Conservation (phyloP, 208 protist genomes). For the Jaenimonas drosophilae region DNA sequence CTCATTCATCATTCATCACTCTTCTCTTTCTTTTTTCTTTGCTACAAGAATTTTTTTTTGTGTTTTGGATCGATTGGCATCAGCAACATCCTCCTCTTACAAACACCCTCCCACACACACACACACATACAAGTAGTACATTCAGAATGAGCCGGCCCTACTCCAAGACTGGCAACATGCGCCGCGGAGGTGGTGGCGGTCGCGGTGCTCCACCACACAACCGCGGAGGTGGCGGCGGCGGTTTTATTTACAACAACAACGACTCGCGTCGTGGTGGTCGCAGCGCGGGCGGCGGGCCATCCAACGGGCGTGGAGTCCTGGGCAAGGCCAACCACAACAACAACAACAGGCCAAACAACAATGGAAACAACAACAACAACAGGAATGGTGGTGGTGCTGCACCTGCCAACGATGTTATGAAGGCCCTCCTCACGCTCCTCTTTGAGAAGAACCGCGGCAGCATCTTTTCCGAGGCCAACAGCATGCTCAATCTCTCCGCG, state of each 20-base stretch:
- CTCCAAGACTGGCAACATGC: too few species aligned
- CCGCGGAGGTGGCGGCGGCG: conserved; percentile 1
- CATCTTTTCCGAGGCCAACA: conserved; percentile 35
- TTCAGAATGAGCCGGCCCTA: neutral
- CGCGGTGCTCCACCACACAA: neutral
- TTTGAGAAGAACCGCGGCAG: conserved; percentile 52
- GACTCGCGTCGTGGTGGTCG: neutral
- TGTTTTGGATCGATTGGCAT: too few species aligned
- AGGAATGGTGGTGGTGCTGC: conserved; percentile 12
- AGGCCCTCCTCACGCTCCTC: conserved; percentile 58
- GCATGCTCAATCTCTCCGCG: conserved; percentile 52
- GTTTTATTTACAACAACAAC: neutral
- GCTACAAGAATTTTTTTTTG: too few species aligned
- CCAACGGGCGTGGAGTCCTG: too few species aligned
- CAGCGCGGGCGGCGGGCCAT: neutral
- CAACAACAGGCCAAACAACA: conserved; percentile 7
- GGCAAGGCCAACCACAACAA: too few species aligned
- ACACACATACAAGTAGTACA: neutral
- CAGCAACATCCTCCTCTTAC: too few species aligned
- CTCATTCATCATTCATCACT: too few species aligned
- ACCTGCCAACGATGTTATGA: conserved; percentile 50
- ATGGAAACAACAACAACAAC: conserved; percentile 14
- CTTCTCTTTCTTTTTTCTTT: too few species aligned
- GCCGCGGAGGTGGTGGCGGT: neutral
- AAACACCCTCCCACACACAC: too few species aligned